Base-by-base conservation (phyloP, 768 basidiomycete genomes). In the Lactarius evosmus region DNA sequence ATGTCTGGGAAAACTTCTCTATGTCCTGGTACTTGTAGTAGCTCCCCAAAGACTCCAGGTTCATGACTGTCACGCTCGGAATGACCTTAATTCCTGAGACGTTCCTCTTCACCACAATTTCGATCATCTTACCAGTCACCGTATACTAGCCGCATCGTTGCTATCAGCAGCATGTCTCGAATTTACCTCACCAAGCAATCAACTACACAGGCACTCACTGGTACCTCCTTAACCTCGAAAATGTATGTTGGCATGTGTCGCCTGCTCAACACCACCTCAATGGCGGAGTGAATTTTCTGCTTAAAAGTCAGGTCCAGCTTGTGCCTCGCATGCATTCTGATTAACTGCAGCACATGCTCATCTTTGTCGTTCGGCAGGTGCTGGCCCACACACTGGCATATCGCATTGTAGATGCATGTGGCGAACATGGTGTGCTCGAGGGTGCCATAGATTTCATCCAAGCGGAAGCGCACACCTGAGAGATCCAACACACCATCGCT, bases 401-500 rank as follows among this genome's bases (percentile, higher is more conserved):
- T 76, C 8, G 80, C 82, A 68, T 93, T 90, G 59, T 88, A 85
- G 22, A 92, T 70, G 11, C 71, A 74, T n/a, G 73, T 68, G 0
- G 79, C 75, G 62, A 89, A 86, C 41, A 55, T 53, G 9, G 60
- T 14, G 57, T 79, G 76, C 46, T 86, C 83, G 63, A 92, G 74
- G 9, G 89, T 82, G 5, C 82, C 77, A 69, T 93, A 93, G 19
- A 93, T 88, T 73, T 93, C 91, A 9, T 80, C 85, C 1, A 88
- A 89, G 44, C 91, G 90, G 70, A 93, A 93, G 4, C 91, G 83
- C 56, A 93, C 85, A 6, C 91, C 91, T 33, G 85, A 86, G 4
- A 90, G 91, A 66, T 93, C 93, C 32, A 88, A 77, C 17, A 89
- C 89, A 16, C 85, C 86, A 64, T 88, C 86, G 67, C 86, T 85